Conservation (phyloP, 78 protist species). For the Bodo saltans region DNA sequence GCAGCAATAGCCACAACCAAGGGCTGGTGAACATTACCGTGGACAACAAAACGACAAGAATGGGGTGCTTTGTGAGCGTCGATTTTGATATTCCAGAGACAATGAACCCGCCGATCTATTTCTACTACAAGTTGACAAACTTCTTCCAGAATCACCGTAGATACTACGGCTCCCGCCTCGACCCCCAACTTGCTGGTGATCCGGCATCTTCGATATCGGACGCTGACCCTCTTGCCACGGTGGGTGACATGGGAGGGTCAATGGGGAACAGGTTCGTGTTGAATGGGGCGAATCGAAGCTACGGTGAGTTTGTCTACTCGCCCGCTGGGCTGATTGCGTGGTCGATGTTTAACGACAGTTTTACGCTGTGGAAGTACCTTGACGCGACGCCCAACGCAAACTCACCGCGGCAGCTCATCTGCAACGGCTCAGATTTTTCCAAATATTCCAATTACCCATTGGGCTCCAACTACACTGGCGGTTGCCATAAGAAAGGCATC, state of each 20-base stretch:
- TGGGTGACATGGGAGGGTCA: background rate
- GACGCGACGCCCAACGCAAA: background rate
- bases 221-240: slow-evolving; percentile 63
- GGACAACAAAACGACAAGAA: background rate
- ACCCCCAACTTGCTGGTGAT: slow-evolving; percentile 51
- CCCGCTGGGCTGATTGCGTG: slow-evolving; percentile 87
- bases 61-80: slow-evolving; percentile 1
- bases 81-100: background rate
- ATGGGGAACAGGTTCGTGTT: background rate
- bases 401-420: slow-evolving; percentile 1
- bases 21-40: background rate
- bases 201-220: background rate
- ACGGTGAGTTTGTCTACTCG: slow-evolving; percentile 15
- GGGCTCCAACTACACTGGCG: background rate
- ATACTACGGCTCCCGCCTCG: slow-evolving; percentile 48
- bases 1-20: background rate
- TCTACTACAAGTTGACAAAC: slow-evolving; percentile 77
- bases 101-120: slow-evolving; percentile 60
- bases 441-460: background rate
- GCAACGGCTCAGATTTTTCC: background rate
- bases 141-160: slow-evolving; percentile 85
- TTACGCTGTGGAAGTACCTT: background rate
- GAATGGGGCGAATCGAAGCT: background rate
- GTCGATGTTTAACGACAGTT: slow-evolving; percentile 69
- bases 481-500: slow-evolving; percentile 43